Percentiles rank a stretch among this genome's conserved stretches.
Conservation (phyloP, 2,329 filamentous ascomycete species). For the Claviceps sp. region DNA sequence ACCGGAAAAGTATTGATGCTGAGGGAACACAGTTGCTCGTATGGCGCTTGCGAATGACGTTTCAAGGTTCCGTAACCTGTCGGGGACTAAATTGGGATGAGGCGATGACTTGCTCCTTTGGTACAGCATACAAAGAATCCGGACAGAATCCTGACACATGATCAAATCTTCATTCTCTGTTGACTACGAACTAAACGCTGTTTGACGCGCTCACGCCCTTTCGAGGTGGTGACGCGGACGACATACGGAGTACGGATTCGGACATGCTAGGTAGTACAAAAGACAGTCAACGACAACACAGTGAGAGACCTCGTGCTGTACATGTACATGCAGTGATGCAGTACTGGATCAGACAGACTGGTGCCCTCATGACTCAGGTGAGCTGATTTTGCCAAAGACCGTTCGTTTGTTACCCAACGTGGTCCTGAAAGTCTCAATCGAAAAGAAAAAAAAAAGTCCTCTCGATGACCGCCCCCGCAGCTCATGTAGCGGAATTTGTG, state of each 20-base stretch:
- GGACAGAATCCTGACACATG: background rate
- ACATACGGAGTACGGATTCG: background rate
- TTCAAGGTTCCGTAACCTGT: background rate
- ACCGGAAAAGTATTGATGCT: background rate
- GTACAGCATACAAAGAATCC: background rate
- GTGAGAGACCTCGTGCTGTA: background rate
- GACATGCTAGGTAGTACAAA: background rate
- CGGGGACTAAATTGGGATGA: background rate
- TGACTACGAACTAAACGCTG: background rate
- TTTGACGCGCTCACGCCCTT: background rate
- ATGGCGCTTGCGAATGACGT: background rate
- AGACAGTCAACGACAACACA: background rate
- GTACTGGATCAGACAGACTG: background rate
- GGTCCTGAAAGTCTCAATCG: background rate
- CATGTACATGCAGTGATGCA: background rate
- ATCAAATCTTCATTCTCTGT: background rate
- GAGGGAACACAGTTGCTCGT: constrained; percentile 1
- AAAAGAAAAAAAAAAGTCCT: background rate
- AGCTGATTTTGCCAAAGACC: background rate
- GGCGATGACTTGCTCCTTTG: background rate
- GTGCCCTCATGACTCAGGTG: constrained; percentile 1
- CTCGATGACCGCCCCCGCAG: background rate
- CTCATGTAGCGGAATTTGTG: background rate
- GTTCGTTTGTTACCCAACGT: background rate
- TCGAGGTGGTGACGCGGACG: background rate